Base-by-base conservation (phyloP, 169 alveolate genomes). In the Cryptosporidium muris region DNA sequence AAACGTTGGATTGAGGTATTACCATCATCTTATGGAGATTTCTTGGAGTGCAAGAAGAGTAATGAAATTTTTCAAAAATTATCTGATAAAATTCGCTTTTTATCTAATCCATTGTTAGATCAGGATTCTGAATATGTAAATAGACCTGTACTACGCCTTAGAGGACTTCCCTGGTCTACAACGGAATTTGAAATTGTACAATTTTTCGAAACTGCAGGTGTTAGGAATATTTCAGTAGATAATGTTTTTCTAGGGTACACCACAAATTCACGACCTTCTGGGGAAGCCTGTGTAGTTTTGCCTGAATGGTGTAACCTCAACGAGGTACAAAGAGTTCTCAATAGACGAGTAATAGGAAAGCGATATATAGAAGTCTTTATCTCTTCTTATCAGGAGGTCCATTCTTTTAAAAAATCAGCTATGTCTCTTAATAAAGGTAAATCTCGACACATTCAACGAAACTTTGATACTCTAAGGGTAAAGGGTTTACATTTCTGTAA, bases 161-260 rank as follows among this genome's bases (percentile, higher is more conserved):
- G 92, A 37, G 92, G 92, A 45, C 68, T 90, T 49, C 92, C 92
- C 25, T 90, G 92, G 92, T 56, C 91, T n/a, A 66, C 89, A 66
- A 90, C 81, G 7, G 92, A 82, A 47, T 4, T 12, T 51, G 91
- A 90, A 14, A 74, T 90, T 34, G 90, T 81, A 60, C 47, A 85
- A 34, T 90, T 90, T 65, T 90, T 90, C n/a, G 38, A 14, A 12
- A 40, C 64, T 66, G 65, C 60, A 37, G 81, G 81, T n/a, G 43
- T 66, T n/a, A 14, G n/a, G 11, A 42, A 53, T 66, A n/a, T 66
- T 14, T 38, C 40, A 1, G 42, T 37, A n/a, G 51, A 43, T 14
- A 65, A 66, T 25, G 52, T 66, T 16, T 66, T 66, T 40, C 36
- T 66, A 14, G 81, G 81, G 14, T 36, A 52, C 9, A 66, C 47